Conservation (phyloP, 73 alveolate species). For the Paramecium bursaria region DNA sequence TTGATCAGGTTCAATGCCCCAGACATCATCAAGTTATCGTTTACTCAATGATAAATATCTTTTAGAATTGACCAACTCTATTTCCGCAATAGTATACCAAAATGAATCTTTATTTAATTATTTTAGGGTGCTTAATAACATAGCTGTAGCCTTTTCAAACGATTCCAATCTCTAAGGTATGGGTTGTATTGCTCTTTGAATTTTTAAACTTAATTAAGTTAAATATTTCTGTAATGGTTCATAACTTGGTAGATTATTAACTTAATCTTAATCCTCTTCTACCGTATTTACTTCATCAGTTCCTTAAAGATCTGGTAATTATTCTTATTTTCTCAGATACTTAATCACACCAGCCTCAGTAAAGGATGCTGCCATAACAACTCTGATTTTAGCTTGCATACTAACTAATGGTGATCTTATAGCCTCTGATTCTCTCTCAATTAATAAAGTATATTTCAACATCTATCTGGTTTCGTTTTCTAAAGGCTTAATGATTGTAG, state of each 20-base stretch:
- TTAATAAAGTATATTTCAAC: slow-evolving; percentile 25
- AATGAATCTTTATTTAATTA: slow-evolving; percentile 62
- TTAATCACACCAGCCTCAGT: slow-evolving; percentile 41
- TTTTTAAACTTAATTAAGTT: slow-evolving; percentile 14
- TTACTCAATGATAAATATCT: slow-evolving; percentile 47
- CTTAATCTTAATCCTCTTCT: slow-evolving; percentile 13
- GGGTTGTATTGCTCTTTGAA: slow-evolving; percentile 63
- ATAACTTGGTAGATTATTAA: not conserved
- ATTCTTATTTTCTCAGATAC: not conserved
- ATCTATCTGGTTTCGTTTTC: slow-evolving; percentile 32
- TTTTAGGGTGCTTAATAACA: slow-evolving; percentile 24
- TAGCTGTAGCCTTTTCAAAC: slow-evolving; percentile 60
- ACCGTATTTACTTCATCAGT: too few species aligned
- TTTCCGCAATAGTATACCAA: slow-evolving; percentile 63
- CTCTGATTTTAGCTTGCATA: slow-evolving; percentile 29
- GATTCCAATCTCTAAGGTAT: slow-evolving; percentile 66
- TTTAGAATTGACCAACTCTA: slow-evolving; percentile 68
- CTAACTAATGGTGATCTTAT: slow-evolving; percentile 38
- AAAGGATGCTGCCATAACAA: slow-evolving; percentile 44
- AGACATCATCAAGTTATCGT: slow-evolving; percentile 25
- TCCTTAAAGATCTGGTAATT: slow-evolving; percentile 51
- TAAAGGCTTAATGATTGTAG: slow-evolving; percentile 35
- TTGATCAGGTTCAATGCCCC: too few species aligned
- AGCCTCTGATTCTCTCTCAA: slow-evolving; percentile 51
- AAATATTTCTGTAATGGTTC: slow-evolving; percentile 29